These are phyloP conservation scores for Bifiguratus adelaidae DNA, from an alignment of 192 early-diverging fungal genomes.

Conservation along the genomic window DNA sequence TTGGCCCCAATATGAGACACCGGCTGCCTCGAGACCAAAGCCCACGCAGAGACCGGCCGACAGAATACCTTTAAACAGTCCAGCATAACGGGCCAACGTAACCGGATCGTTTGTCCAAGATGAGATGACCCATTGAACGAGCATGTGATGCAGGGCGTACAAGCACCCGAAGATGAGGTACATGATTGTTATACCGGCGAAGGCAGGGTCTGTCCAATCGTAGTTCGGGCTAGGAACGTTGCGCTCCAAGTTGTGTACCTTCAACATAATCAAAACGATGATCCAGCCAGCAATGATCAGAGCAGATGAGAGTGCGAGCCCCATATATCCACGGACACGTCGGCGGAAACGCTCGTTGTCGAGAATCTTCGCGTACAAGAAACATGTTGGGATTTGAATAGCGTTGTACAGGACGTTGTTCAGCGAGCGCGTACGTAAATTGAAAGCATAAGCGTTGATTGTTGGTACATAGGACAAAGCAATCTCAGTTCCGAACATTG, in stretches of 20 bases:
- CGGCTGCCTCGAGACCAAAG: neutral
- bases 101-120: slow-evolving; percentile 1
- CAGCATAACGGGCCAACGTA: neutral
- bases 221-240: neutral
- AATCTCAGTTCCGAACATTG: neutral
- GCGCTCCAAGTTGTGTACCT: neutral
- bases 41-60: slow-evolving; percentile 1
- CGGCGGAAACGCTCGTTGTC: neutral
- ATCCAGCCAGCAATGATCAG: neutral
- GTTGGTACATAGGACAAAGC: neutral
- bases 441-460: slow-evolving; percentile 1
- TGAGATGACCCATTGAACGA: slow-evolving; percentile 1
- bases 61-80: slow-evolving; percentile 1
- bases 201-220: neutral
- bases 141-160: slow-evolving; percentile 1
- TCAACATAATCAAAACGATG: neutral
- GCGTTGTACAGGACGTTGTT: slow-evolving; percentile 1
- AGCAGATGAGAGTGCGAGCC: neutral
- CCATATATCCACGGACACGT: neutral
- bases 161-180: neutral
- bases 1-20: neutral
- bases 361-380: neutral
- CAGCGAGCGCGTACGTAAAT: neutral
- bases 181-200: neutral
- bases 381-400: neutral